Conservation (phyloP, 164 flowering plant species). For the Stephania yunnanensis region DNA sequence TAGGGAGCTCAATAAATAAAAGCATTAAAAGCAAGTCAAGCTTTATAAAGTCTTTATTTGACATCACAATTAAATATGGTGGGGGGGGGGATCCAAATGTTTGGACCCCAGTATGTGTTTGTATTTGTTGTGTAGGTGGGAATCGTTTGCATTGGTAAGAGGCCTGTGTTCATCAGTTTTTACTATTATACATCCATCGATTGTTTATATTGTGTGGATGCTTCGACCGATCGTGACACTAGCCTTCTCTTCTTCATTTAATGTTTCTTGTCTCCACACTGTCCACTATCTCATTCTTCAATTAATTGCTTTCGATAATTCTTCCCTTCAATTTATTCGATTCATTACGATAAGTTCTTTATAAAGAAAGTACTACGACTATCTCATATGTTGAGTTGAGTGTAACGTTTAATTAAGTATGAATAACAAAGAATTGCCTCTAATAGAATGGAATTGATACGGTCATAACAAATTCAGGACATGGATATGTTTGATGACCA, state of each 20-base stretch:
- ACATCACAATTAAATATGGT: not conserved
- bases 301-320: not conserved
- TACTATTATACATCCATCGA: not conserved
- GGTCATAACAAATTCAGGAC: too few species aligned
- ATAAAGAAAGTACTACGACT: too few species aligned
- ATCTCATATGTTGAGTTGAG: too few species aligned
- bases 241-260: not conserved
- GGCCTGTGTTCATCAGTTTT: not conserved
- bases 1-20: too few species aligned
- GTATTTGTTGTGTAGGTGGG: not conserved
- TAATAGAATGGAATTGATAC: too few species aligned
- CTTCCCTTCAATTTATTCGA: not conserved
- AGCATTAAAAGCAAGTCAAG: not conserved
- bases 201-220: not conserved
- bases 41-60: not conserved
- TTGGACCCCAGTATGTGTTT: not conserved
- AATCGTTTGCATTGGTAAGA: constrained; percentile 4
- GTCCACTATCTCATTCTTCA: not conserved
- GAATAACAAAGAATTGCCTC: too few species aligned
- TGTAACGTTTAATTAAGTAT: too few species aligned
- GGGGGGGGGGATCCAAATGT: not conserved
- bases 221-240: not conserved
- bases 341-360: too few species aligned
- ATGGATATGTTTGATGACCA: too few species aligned
- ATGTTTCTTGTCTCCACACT: not conserved